phyloP scores from a whole-genome alignment of 352 stramenopile species.

The Phytopythium litorale region DNA sequence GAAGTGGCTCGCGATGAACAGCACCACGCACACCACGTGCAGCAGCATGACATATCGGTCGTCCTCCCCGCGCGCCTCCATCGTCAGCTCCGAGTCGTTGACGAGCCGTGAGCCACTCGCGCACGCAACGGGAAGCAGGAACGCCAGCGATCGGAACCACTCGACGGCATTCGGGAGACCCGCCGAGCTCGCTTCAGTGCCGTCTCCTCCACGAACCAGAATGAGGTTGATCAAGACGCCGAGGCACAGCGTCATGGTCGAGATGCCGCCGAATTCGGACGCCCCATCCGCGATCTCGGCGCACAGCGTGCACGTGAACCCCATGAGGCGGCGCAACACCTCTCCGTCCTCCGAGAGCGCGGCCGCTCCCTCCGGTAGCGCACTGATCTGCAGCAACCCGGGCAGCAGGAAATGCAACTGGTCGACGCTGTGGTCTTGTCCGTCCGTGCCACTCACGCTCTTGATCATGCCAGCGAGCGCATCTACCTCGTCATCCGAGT shows the following conservation, averaged over 20 bases:
- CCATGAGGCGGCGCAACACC: slow-evolving; percentile 63
- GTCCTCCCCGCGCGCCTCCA: slow-evolving; percentile 60
- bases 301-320: slow-evolving; percentile 74
- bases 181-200: slow-evolving; percentile 8
- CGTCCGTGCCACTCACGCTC: slow-evolving; percentile 26
- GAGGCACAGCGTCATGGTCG: slow-evolving; percentile 70
- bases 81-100: slow-evolving; percentile 35
- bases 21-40: slow-evolving; percentile 61
- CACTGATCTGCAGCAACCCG: slow-evolving; percentile 77
- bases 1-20: slow-evolving; percentile 63
- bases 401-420: slow-evolving; percentile 80
- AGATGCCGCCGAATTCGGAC: slow-evolving; percentile 45
- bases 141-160: slow-evolving; percentile 69
- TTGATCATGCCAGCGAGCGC: slow-evolving; percentile 38
- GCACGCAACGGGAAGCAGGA: slow-evolving; percentile 72
- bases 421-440: slow-evolving; percentile 42
- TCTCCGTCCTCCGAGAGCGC: slow-evolving; percentile 54
- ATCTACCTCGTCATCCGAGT: slow-evolving; percentile 72
- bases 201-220: slow-evolving; percentile 48
- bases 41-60: slow-evolving; percentile 79
- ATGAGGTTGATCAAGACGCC: slow-evolving; percentile 80
- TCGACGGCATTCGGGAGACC: slow-evolving; percentile 49
- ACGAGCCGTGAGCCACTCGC: slow-evolving; percentile 50
- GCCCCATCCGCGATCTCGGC: slow-evolving; percentile 43
- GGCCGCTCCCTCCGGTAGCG: slow-evolving; percentile 46